Evolutionary conservation across 1,284 basidiomycete genomes (phyloP), one percentile per base, ranked within the genome.

Genomic region (Vanrija pseudolonga): DNA sequence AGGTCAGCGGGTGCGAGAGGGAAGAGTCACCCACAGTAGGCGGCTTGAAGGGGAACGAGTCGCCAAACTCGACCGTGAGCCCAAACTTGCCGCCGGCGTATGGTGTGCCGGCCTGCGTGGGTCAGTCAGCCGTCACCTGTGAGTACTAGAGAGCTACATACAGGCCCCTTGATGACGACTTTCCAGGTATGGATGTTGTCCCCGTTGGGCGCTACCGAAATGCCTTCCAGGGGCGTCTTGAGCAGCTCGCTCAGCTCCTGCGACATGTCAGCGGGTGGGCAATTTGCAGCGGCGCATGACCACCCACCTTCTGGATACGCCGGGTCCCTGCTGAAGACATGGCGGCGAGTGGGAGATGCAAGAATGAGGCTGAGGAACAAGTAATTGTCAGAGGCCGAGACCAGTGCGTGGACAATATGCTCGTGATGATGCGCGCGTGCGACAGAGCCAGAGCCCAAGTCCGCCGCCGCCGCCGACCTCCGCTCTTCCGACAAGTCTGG

Each of bases 1-100:
- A 11, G 20, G 45, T 32, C 15, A 17, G 45, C 2, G 18, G 19
- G 20, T 36, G 15, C 14, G 28, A 2, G 20, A 6, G 28, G 19
- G 24, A 6, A 0, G n/a, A 17, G 23, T 17, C 38, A 66, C 83
- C 62, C 73, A 91, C 90, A 47, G 81, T 81, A 39, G 90, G 90
- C 3, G 89, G 84, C 74, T 94, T 93, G 85, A 95, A 96, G 0
- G 92, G 92, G 67, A 87, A 95, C 72, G 86, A 87, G 19, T 81
- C 70, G 2, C 88, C 86, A 45, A 92, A 82, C 24, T 81, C 79
- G 23, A 93, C 75, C 42, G 79, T 84, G 73, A 92, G 87, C 57
- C 82, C 79, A 77, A 91, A 95, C 2, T 82, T 88, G 47, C 92
- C 92, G 52, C 84, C 84, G 69, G 85, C 87, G 80, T 93, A 95